phyloP scores from a whole-genome alignment of 2,329 filamentous ascomycete species.

The Myriangium duriaei region DNA sequence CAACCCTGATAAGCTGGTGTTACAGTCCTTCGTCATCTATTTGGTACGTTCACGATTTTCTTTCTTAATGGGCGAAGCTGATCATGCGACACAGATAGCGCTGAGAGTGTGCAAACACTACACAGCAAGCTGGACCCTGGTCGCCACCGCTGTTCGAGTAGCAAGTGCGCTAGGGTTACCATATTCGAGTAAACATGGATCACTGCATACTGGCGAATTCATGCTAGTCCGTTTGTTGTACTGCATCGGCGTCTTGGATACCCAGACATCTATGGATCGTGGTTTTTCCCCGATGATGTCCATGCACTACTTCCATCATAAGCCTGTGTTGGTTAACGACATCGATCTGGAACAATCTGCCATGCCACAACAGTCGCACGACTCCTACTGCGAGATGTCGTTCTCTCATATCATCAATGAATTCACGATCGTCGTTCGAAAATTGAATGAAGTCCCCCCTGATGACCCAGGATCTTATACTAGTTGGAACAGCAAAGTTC shows the following conservation, averaged over 20 bases:
- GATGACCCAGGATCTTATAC: neutral
- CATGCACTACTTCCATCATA: neutral
- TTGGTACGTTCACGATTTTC: slow-evolving; percentile 9
- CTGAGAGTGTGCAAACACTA: neutral
- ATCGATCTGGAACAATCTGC: neutral
- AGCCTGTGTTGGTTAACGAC: neutral
- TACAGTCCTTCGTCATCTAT: neutral
- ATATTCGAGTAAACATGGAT: neutral
- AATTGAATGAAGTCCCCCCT: neutral
- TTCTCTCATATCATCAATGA: neutral
- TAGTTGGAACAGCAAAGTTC: neutral
- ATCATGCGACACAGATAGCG: too few relatives aligned
- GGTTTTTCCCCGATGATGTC: neutral
- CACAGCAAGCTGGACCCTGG: neutral
- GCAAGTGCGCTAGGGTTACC: neutral
- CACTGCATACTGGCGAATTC: neutral
- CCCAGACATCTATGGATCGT: neutral
- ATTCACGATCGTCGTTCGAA: neutral
- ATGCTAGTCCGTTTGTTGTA: neutral
- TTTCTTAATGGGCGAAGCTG: slow-evolving; percentile 8
- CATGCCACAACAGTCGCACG: neutral
- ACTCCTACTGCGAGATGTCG: neutral
- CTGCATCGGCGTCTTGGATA: neutral
- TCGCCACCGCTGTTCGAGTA: neutral
- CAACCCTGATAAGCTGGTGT: neutral